These are phyloP conservation scores for Solanum dulcamara DNA, from an alignment of 257 asterid genomes.

Conservation along the genomic window DNA sequence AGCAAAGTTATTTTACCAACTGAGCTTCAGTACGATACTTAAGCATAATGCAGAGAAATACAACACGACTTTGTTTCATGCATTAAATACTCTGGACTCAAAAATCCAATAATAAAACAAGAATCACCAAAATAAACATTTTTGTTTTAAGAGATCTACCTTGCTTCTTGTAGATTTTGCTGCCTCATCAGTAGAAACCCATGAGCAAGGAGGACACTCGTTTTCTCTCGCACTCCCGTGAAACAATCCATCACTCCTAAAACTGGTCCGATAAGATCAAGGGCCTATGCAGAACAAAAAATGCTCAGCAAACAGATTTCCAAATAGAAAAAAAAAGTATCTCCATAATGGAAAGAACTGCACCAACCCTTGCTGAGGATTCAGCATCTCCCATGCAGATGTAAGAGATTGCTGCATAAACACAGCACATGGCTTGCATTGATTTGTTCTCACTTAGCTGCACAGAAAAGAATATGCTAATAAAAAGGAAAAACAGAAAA, in stretches of 20 bases:
- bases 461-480: constrained; percentile 1
- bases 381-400: constrained; percentile 94
- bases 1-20: background rate
- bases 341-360: background rate
- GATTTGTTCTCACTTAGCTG: constrained; percentile 79
- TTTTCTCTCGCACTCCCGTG: constrained; percentile 86
- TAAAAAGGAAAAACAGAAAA: background rate
- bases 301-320: background rate
- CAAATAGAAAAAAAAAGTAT: background rate
- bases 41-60: background rate
- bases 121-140: background rate
- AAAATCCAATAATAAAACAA: background rate
- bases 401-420: constrained; percentile 82
- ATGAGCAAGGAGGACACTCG: constrained; percentile 60
- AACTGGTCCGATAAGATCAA: constrained; percentile 86
- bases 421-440: constrained; percentile 75
- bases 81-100: background rate
- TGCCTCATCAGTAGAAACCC: constrained; percentile 89
- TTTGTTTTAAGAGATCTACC: constrained; percentile 24
- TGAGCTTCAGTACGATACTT: background rate
- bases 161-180: constrained; percentile 90
- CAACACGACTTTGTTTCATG: background rate
- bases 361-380: constrained; percentile 72
- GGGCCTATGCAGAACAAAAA: constrained; percentile 45
- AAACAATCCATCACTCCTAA: constrained; percentile 66